These are phyloP conservation scores for Lepidium africanum DNA, from an alignment of 345 rosid genomes.

Conservation along the genomic window DNA sequence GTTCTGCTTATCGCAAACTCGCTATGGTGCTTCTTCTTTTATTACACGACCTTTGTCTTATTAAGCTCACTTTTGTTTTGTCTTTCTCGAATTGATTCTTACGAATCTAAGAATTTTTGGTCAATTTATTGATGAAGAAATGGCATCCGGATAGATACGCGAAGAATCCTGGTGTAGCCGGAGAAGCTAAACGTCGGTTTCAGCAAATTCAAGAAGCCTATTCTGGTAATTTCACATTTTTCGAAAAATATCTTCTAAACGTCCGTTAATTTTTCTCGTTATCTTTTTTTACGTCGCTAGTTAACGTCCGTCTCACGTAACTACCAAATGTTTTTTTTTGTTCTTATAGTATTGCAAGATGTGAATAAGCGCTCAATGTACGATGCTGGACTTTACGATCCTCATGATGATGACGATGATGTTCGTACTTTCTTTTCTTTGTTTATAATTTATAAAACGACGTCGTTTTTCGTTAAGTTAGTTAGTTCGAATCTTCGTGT, in stretches of 20 bases:
- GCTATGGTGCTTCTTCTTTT: conserved; percentile 57
- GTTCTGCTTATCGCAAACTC: conserved; percentile 77
- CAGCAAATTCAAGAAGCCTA: conserved; percentile 95
- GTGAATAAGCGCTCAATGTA: conserved; percentile 62
- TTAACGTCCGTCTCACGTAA: neutral
- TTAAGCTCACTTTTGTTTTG: neutral
- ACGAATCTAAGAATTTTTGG: neutral
- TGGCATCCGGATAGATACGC: conserved; percentile 89
- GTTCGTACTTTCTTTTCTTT: conserved; percentile 30
- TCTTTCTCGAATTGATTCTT: neutral
- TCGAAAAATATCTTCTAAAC: conserved; percentile 2
- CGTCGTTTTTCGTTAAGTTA: neutral
- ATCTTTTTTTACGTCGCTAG: neutral
- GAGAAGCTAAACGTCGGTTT: conserved; percentile 77
- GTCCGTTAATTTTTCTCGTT: neutral
- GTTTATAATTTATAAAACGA: neutral
- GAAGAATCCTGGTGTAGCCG: conserved; percentile 45
- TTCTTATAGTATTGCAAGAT: conserved; percentile 51
- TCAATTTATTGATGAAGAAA: conserved; percentile 33
- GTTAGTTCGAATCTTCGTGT: neutral
- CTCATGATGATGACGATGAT: conserved; percentile 72
- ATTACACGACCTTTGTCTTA: neutral
- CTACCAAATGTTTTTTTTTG: neutral
- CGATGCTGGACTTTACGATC: conserved; percentile 81
- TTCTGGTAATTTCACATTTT: conserved; percentile 44